Conservation (phyloP, 73 alveolate genomes). For the Tetrahymena malaccensis region DNA sequence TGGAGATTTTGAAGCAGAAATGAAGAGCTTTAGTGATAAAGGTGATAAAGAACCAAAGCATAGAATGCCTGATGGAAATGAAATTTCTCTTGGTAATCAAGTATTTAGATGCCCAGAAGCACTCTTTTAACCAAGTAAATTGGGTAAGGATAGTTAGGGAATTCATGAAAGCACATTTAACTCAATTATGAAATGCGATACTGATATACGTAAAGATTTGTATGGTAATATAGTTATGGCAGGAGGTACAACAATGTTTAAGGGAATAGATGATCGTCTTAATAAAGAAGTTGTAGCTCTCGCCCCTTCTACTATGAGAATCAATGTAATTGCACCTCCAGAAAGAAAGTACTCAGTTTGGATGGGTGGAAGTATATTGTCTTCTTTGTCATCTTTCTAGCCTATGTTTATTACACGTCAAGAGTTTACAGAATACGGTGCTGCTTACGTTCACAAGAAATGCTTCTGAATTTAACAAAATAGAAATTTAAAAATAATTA, state of each 20-base stretch:
- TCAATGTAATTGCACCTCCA: slow-evolving; percentile 67
- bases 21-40: slow-evolving; percentile 53
- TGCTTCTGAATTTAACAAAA: slow-evolving; percentile 54
- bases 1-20: slow-evolving; percentile 64
- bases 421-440: slow-evolving; percentile 78
- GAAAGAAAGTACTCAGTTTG: slow-evolving; percentile 80
- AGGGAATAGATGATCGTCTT: slow-evolving; percentile 69
- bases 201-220: slow-evolving; percentile 73
- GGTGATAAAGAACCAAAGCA: slow-evolving; percentile 56
- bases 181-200: slow-evolving; percentile 90
- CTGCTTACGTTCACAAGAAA: slow-evolving; percentile 76
- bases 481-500: background rate
- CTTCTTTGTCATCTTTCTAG: slow-evolving; percentile 47
- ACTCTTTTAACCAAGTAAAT: slow-evolving; percentile 66
- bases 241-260: slow-evolving; percentile 81
- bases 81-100: slow-evolving; percentile 61
- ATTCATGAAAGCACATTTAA: slow-evolving; percentile 80
- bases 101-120: slow-evolving; percentile 81
- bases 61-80: slow-evolving; percentile 82
- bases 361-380: slow-evolving; percentile 73
- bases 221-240: slow-evolving; percentile 68
- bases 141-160: slow-evolving; percentile 67
- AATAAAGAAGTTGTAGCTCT: slow-evolving; percentile 65
- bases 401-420: slow-evolving; percentile 59
- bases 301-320: slow-evolving; percentile 59